Conservation (phyloP, 108 stramenopile genomes). For the Discostella pseudostelligera region DNA sequence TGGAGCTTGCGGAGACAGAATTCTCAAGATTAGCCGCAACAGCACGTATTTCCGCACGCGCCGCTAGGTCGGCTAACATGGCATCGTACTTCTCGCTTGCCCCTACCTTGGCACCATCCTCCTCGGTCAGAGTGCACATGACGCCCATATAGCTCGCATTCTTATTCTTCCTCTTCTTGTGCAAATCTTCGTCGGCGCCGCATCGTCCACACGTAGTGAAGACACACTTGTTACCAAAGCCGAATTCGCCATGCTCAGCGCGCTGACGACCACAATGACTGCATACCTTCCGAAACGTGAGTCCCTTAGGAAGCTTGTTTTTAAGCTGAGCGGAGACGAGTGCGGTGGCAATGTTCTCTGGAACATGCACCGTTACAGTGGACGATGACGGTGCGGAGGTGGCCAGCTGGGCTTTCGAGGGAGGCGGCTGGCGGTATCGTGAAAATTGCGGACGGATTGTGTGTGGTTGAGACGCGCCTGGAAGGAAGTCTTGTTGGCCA, state of each 20-base stretch:
- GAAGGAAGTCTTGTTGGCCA: neutral
- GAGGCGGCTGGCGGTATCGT: neutral
- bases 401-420: neutral
- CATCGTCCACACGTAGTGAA: conserved; percentile 75
- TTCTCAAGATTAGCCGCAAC: neutral
- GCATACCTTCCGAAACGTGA: conserved; percentile 82
- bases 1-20: too few relatives aligned
- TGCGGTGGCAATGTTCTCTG: conserved; percentile 4
- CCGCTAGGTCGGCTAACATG: conserved; percentile 66
- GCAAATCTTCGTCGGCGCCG: conserved; percentile 55
- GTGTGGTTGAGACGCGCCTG: neutral
- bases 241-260: conserved; percentile 81
- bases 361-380: conserved; percentile 8
- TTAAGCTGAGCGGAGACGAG: conserved; percentile 14
- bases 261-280: conserved; percentile 74
- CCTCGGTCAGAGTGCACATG: conserved; percentile 55
- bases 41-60: conserved; percentile 62
- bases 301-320: conserved; percentile 57
- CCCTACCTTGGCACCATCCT: conserved; percentile 59
- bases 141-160: conserved; percentile 58
- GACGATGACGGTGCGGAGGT: neutral
- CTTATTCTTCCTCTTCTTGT: conserved; percentile 14
- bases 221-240: conserved; percentile 82
- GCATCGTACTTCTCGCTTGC: conserved; percentile 48
- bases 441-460: conserved; percentile 4